phyloP scores from a whole-genome alignment of 2,329 filamentous ascomycete species.

The Hypoxylon sp. region DNA sequence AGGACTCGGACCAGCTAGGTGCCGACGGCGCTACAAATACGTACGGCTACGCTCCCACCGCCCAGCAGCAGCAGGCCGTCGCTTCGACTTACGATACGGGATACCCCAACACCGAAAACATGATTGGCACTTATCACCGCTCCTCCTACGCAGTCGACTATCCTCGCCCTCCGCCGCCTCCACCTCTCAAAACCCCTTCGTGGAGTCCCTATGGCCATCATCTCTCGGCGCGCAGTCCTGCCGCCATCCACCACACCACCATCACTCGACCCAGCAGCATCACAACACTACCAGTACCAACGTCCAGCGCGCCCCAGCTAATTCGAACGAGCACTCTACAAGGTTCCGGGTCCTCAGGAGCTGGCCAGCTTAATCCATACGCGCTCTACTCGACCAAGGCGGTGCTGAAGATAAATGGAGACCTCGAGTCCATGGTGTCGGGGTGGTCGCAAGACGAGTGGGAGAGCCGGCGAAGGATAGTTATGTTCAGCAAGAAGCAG shows the following conservation, averaged over 20 bases:
- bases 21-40: constrained; percentile 60
- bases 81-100: constrained; percentile 50
- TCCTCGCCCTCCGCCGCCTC: constrained; percentile 48
- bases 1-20: constrained; percentile 47
- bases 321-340: constrained; percentile 66
- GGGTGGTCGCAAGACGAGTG: constrained; percentile 86
- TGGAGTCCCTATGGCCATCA: constrained; percentile 57
- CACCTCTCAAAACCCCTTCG: constrained; percentile 51
- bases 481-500: constrained; percentile 87
- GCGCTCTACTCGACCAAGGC: constrained; percentile 86
- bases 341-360: constrained; percentile 48
- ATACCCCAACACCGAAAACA: constrained; percentile 53
- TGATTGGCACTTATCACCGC: constrained; percentile 65
- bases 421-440: constrained; percentile 83
- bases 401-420: constrained; percentile 82
- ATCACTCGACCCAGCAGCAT: constrained; percentile 57
- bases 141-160: constrained; percentile 62
- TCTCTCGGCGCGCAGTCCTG: constrained; percentile 52
- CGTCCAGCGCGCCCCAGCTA: constrained; percentile 57
- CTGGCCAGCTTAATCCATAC: constrained; percentile 74
- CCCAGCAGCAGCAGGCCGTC: constrained; percentile 59
- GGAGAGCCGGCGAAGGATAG: constrained; percentile 80
- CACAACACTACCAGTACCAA: constrained; percentile 59
- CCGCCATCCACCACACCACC: constrained; percentile 52
- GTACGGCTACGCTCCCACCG: constrained; percentile 64